Conservation (phyloP, 306 rosid genomes). For the Dalbergia oliveri region DNA sequence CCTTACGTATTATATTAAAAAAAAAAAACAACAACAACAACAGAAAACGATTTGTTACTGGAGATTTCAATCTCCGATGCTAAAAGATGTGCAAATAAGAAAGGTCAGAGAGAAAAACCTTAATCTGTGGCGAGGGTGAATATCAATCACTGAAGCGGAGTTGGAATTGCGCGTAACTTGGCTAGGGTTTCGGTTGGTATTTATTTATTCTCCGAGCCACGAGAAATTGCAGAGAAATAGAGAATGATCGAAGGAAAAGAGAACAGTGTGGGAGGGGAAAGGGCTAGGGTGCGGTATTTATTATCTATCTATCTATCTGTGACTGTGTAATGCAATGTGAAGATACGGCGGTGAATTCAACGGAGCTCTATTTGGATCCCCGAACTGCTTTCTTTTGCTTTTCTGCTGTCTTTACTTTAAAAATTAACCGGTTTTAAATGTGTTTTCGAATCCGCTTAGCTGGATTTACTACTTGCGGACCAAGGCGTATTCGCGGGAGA, state of each 20-base stretch:
- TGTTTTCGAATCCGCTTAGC: slow-evolving; percentile 36
- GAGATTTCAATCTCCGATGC: neutral
- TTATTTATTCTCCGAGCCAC: neutral
- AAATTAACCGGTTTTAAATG: neutral
- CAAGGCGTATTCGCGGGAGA: neutral
- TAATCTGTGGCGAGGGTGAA: slow-evolving; percentile 19
- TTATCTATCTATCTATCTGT: no score
- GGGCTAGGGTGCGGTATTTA: neutral
- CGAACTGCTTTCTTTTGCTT: neutral
- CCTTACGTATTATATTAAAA: neutral
- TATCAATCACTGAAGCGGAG: neutral
- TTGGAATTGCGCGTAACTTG: neutral
- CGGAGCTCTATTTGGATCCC: neutral
- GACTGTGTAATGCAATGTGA: neutral
- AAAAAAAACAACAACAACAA: no score
- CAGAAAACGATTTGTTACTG: no score
- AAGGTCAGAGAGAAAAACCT: neutral
- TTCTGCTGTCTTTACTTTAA: neutral
- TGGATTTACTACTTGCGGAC: slow-evolving; percentile 6
- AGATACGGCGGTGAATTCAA: slow-evolving; percentile 32
- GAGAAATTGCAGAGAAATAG: neutral
- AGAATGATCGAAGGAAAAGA: neutral
- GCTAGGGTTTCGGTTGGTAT: slow-evolving; percentile 42
- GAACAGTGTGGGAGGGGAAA: neutral
- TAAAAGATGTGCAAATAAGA: neutral